phyloP scores from a whole-genome alignment of 306 rosid species.

The Cucumis cinereus region DNA sequence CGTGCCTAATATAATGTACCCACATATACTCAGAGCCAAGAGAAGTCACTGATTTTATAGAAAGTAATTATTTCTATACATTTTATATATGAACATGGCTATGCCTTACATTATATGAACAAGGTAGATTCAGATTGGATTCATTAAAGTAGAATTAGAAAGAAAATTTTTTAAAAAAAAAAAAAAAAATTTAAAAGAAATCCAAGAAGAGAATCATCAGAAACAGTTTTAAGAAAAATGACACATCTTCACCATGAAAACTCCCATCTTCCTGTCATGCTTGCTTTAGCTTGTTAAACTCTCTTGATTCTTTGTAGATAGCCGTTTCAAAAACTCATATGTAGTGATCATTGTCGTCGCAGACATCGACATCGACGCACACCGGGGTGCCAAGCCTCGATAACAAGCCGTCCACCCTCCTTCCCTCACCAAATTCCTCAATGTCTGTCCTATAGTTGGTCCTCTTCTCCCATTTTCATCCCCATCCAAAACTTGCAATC shows the following conservation, averaged over 20 bases:
- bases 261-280: neutral
- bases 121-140: neutral
- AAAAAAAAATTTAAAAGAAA: no score
- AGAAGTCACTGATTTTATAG: neutral
- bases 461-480: slow-evolving; percentile 75
- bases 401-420: slow-evolving; percentile 90
- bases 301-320: slow-evolving; percentile 62
- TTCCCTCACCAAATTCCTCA: slow-evolving; percentile 63
- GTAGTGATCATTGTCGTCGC: slow-evolving; percentile 96
- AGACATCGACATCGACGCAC: slow-evolving; percentile 85
- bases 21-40: neutral
- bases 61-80: slow-evolving; percentile 1
- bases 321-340: slow-evolving; percentile 75
- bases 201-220: neutral
- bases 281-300: slow-evolving; percentile 6
- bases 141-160: no score
- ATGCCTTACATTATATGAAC: slow-evolving; percentile 1
- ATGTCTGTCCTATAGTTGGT: slow-evolving; percentile 53
- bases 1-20: no score
- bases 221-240: neutral
- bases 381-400: slow-evolving; percentile 80
- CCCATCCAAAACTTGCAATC: slow-evolving; percentile 75
- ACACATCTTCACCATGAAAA: neutral
- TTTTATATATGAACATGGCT: slow-evolving; percentile 2
- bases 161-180: no score